These are phyloP conservation scores for Acer saccharum DNA, from an alignment of 345 rosid species.

Conservation along the genomic window DNA sequence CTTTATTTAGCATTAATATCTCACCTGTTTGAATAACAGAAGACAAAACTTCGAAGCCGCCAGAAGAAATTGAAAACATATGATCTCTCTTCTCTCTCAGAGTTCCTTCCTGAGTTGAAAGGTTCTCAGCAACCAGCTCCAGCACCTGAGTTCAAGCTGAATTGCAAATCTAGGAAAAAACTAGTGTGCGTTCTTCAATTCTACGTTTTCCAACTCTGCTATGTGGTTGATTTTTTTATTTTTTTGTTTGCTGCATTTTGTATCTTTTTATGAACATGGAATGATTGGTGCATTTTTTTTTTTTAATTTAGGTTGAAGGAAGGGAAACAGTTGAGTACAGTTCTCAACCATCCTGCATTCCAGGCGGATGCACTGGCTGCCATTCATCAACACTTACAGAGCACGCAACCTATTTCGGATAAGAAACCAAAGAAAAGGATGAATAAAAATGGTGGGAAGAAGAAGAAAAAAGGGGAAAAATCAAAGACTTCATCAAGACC, in stretches of 20 bases:
- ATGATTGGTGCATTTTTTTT: slow-evolving; percentile 14
- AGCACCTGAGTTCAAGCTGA: slow-evolving; percentile 55
- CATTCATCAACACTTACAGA: slow-evolving; percentile 65
- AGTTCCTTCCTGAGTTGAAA: slow-evolving; percentile 75
- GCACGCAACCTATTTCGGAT: slow-evolving; percentile 60
- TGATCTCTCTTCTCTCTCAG: slow-evolving; percentile 69
- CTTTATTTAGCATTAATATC: not conserved
- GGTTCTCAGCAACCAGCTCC: slow-evolving; percentile 37
- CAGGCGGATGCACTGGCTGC: slow-evolving; percentile 74
- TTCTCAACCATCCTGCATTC: slow-evolving; percentile 70
- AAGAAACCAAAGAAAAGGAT: slow-evolving; percentile 60
- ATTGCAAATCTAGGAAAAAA: slow-evolving; percentile 69
- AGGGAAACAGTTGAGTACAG: slow-evolving; percentile 56
- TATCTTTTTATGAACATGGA: not conserved
- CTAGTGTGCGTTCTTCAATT: slow-evolving; percentile 46
- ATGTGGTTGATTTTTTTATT: not conserved
- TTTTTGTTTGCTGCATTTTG: not conserved
- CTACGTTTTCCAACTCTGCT: not conserved
- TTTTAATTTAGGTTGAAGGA: slow-evolving; percentile 65
- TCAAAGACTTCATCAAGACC: slow-evolving; percentile 25
- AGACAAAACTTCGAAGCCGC: slow-evolving; percentile 51
- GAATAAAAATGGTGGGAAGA: slow-evolving; percentile 53
- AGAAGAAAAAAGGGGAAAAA: slow-evolving; percentile 51
- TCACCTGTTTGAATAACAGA: slow-evolving; percentile 36
- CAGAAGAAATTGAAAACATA: slow-evolving; percentile 74